Evolutionary conservation across 371 early-diverging fungal genomes (phyloP), one percentile per base, ranked within the genome.

Genomic region (Aphelidium insulamus): DNA sequence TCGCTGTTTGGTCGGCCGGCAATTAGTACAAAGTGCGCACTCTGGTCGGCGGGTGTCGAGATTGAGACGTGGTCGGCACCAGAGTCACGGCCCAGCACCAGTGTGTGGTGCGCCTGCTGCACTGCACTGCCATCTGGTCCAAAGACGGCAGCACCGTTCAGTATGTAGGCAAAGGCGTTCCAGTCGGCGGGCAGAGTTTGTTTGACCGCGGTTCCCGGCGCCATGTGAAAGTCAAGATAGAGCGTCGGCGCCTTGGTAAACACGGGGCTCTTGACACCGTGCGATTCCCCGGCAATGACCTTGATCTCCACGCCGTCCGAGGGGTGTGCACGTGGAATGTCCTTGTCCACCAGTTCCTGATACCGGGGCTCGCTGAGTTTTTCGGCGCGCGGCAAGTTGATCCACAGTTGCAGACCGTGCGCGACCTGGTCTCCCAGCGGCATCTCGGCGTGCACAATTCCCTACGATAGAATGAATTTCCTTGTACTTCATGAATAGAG

Each of bases 371-470:
- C 57, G 14, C 59, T 52, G 58, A 74, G 57, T 57, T 85, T 85
- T 50, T 75, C 66, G 45, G 64, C 65, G n/a, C 55, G 56, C 1
- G 83, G 67, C 7, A 82, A 57, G 44, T 81, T 85, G 48, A 83
- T 69, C 78, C 81, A 85, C 23, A 82, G 61, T 40, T 82, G 83
- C 17, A 83, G 57, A 7, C 80, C 80, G 26, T 66, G 65, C 0
- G 57, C 52, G 18, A 43, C 26, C 19, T 29, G 28, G 15, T 54
- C 38, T 19, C 42, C 57, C 5, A 52, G 52, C 4, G 76, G 79
- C 50, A 76, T 72, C 40, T 79, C 80, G 28, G 72, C 63, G 43
- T 80, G 81, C 5, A 81, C 57, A 28, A 84, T 74, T 5, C 85
- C 85, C 26, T 43, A 41, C 0, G 8, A 11, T 21, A 10, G n/a